A percentile compares a stretch with the other conserved stretches of the same genome.
These are phyloP conservation scores for Backusella circina DNA, from an alignment of 192 early-diverging fungal species.

Conservation along the genomic window DNA sequence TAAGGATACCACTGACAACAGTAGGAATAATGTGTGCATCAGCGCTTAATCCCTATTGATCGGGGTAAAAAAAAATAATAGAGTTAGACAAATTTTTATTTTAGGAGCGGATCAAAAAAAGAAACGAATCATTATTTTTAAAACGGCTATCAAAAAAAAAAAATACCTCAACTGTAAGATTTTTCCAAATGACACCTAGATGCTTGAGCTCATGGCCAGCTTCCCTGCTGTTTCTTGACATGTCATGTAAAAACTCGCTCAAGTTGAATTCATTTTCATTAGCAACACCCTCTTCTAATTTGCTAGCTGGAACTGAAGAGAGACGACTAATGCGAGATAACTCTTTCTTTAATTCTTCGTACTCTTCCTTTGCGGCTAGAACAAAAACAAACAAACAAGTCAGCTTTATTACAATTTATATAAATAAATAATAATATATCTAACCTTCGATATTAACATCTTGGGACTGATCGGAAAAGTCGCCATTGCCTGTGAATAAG, in stretches of 20 bases:
- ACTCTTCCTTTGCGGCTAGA: constrained; percentile 25
- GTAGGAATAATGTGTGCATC: constrained; percentile 33
- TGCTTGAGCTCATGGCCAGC: constrained; percentile 16
- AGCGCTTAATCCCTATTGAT: constrained; percentile 22
- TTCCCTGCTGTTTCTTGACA: background rate
- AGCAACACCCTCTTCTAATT: constrained; percentile 25
- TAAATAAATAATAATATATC: background rate
- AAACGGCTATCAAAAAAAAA: background rate
- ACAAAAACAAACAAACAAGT: background rate
- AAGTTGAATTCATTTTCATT: constrained; percentile 27
- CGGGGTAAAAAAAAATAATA: background rate
- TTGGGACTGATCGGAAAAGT: background rate
- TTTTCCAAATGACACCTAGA: constrained; percentile 30
- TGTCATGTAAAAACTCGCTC: constrained; percentile 17
- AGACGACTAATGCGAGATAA: constrained; percentile 24
- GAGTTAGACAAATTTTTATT: background rate
- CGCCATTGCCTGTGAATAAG: background rate
- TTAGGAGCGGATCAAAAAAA: background rate
- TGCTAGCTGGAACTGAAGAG: constrained; percentile 8
- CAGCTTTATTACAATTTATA: background rate
- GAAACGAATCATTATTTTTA: background rate
- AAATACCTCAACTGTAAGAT: constrained; percentile 24
- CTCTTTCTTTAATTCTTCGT: constrained; percentile 19
- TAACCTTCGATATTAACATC: constrained; percentile 5
- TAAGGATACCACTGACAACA: constrained; percentile 4